phyloP scores from a whole-genome alignment of 2,329 filamentous ascomycete genomes.

The Waltergamsia citrina region DNA sequence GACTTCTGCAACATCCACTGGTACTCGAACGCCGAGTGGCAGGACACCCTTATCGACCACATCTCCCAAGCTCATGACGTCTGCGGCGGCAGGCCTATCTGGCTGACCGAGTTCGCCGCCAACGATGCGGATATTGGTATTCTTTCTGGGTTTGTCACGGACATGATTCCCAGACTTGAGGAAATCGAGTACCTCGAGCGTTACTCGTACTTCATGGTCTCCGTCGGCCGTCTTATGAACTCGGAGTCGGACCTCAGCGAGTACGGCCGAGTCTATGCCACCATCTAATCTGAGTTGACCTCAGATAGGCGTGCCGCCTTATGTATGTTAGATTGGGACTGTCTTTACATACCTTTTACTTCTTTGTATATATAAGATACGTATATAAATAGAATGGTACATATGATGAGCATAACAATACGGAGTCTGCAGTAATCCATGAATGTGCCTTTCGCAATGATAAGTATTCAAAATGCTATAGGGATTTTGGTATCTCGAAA shows the following conservation, averaged over 20 bases:
- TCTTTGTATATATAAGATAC: no score
- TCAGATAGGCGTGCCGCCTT: no score
- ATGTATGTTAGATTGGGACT: no score
- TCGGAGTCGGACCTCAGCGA: constrained; percentile 28
- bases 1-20: constrained; percentile 57
- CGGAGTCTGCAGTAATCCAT: no score
- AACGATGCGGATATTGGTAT: constrained; percentile 25
- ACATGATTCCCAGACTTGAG: constrained; percentile 38
- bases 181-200: constrained; percentile 38
- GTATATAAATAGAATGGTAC: no score
- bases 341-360: no score
- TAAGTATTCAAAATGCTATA: no score
- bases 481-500: no score
- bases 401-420: no score
- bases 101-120: constrained; percentile 57
- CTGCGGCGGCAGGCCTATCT: constrained; percentile 43
- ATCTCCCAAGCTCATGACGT: constrained; percentile 33
- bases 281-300: no score
- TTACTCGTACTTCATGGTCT: constrained; percentile 50
- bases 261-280: constrained; percentile 41
- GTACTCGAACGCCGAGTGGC: constrained; percentile 43
- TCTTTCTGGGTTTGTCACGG: constrained; percentile 37
- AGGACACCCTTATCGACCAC: constrained; percentile 44
- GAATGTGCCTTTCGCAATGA: no score
- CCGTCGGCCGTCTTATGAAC: constrained; percentile 29